Conservation (phyloP, 768 basidiomycete genomes). For the Naematelia aurantialba region DNA sequence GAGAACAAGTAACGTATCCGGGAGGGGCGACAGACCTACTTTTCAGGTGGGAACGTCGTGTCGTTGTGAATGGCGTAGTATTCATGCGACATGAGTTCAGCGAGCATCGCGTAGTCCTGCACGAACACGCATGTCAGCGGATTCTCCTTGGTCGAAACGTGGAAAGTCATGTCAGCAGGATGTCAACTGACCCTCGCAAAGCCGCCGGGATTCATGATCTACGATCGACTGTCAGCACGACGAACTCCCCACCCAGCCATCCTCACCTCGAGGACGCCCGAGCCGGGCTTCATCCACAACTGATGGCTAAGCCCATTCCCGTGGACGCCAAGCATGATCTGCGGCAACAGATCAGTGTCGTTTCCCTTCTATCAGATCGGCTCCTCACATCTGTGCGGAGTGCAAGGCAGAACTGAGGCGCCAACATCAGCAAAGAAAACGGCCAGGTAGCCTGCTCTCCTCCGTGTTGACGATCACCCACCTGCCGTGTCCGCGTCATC, state of each 20-base stretch:
- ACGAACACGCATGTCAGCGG: background rate
- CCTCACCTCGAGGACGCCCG: constrained; percentile 35
- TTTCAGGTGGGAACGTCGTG: background rate
- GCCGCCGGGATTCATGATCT: constrained; percentile 35
- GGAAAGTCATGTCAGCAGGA: background rate
- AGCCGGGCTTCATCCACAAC: constrained; percentile 38
- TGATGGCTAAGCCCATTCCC: constrained; percentile 43
- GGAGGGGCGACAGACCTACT: too few species aligned
- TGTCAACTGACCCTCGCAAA: constrained; percentile 32
- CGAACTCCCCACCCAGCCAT: background rate
- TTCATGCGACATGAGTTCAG: constrained; percentile 34
- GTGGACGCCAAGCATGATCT: constrained; percentile 41
- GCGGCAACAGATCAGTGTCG: background rate
- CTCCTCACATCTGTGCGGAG: constrained; percentile 2
- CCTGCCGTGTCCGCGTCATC: constrained; percentile 20
- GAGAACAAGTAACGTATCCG: too few species aligned
- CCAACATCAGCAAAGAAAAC: background rate
- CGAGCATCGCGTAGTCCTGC: constrained; percentile 35
- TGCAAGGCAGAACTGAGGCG: constrained; percentile 8
- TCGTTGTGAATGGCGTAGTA: constrained; percentile 37
- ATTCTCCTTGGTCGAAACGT: background rate
- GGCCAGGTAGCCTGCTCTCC: background rate
- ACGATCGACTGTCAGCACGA: background rate
- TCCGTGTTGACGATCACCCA: constrained; percentile 17
- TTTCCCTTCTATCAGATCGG: background rate